Conservation (phyloP, 1,284 basidiomycete genomes). For the Marasmius fiardii region DNA sequence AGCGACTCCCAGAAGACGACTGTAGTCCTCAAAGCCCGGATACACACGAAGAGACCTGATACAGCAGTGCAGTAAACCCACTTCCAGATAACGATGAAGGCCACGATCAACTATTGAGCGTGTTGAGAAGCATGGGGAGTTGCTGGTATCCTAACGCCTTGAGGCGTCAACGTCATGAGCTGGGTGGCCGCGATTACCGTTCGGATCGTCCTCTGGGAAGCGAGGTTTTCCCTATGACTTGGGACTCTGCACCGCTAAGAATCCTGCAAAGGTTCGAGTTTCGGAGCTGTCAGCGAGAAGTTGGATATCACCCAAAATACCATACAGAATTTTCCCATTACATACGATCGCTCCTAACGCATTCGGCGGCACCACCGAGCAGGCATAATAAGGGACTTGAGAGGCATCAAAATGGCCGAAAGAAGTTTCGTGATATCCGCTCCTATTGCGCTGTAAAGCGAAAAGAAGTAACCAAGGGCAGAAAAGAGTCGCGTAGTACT, state of each 20-base stretch:
- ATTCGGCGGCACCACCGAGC: conserved; percentile 15
- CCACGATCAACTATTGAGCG: neutral
- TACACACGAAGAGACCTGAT: too few relatives aligned
- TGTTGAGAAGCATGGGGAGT: neutral
- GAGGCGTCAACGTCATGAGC: too few relatives aligned
- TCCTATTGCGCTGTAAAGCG: conserved; percentile 13
- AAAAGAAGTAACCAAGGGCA: neutral
- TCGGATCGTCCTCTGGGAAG: conserved; percentile 17
- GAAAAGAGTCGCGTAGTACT: too few relatives aligned
- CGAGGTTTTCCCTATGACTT: conserved; percentile 22
- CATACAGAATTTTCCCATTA: conserved; percentile 22
- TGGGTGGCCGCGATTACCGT: conserved; percentile 18
- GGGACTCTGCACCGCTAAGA: conserved; percentile 18
- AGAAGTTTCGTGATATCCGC: conserved; percentile 18
- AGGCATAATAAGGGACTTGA: conserved; percentile 21
- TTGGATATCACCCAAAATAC: conserved; percentile 20
- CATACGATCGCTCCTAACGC: conserved; percentile 23
- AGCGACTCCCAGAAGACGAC: too few relatives aligned
- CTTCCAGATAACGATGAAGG: too few relatives aligned
- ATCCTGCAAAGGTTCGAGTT: neutral
- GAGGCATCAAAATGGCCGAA: conserved; percentile 21
- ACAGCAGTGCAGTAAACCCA: too few relatives aligned
- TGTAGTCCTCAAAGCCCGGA: too few relatives aligned
- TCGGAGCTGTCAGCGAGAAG: neutral
- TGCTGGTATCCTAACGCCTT: neutral